Base-by-base conservation (phyloP, 1,284 basidiomycete species). In the Peniophora sp. region DNA sequence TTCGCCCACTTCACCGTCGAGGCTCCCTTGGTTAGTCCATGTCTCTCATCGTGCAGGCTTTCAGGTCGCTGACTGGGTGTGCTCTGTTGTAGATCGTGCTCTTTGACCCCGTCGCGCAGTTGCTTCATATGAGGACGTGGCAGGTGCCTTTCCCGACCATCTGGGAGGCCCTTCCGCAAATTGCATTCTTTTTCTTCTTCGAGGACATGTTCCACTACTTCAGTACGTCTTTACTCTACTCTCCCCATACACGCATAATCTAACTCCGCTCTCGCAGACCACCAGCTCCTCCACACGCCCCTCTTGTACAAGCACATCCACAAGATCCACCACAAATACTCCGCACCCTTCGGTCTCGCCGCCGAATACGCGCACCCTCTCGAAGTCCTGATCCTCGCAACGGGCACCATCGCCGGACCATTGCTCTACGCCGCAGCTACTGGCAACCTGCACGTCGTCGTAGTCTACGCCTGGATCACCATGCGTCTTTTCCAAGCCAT, bases 301-400 rank as follows among this genome's bases (percentile, higher is more conserved):
- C 74, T 83, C 3, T 77, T 99, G 52, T 99, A 99, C 83, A 97
- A 94, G 73, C 78, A 97, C 71, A 94, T 98, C 58, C 96, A 99
- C 83, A 98, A 98, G 75, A 77, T 93, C 45, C 92, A 98, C 70
- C 96, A 98, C 82, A 94, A 97, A 65, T 97, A 95, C 71, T 89
- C 89, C 19, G 95, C 96, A 19, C 96, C 96, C 0, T 97, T 98
- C 65, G 96, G 96, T 61, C 83, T 99, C 32, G 94, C 96, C 8
- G 96, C 97, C 12, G 97, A 99, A 70, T 99, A 97, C 65, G 93
- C 94, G 0, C 94, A 97, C 69, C 94, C 94, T 0, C 84, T 92
- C 12, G 94, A 97, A 69, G 90, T 95, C 51, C 81, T 95, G 68
- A 94, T 97, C 60, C 85, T 97, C 47, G 79, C 88, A 52, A 82